These are phyloP conservation scores for Eucalyptus polyanthemos DNA, from an alignment of 345 rosid genomes.

Conservation along the genomic window DNA sequence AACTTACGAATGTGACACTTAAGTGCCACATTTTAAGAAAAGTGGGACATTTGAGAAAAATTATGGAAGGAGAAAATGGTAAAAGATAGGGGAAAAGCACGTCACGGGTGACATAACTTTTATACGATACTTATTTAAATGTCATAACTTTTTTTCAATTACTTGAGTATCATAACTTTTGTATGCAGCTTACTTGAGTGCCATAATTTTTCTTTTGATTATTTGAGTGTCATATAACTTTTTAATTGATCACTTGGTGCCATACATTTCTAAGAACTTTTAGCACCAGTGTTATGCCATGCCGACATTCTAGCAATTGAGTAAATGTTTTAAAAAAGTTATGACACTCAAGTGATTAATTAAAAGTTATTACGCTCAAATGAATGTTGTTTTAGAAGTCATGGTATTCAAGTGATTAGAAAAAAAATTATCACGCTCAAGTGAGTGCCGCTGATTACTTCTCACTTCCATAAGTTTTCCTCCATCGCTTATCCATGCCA, in stretches of 20 bases:
- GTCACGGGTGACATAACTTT: background rate
- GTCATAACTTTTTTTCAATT: too few species aligned
- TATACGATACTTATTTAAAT: rapidly evolving
- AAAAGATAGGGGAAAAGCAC: background rate
- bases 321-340: too few species aligned
- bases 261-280: background rate
- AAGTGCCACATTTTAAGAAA: too few species aligned
- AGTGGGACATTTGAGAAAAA: too few species aligned
- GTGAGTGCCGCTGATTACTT: background rate
- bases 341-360: background rate
- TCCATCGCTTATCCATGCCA: background rate
- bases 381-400: background rate
- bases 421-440: too few species aligned
- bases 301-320: background rate
- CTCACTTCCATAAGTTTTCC: background rate
- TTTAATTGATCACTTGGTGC: too few species aligned
- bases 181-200: too few species aligned
- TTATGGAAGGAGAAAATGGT: background rate
- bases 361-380: too few species aligned
- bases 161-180: background rate
- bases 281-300: background rate
- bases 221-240: background rate
- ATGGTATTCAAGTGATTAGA: background rate
- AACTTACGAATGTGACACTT: too few species aligned
- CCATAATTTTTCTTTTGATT: too few species aligned